Evolutionary conservation across 1,284 basidiomycete genomes (phyloP).

Genomic region (Xerocomus amazonicus): DNA sequence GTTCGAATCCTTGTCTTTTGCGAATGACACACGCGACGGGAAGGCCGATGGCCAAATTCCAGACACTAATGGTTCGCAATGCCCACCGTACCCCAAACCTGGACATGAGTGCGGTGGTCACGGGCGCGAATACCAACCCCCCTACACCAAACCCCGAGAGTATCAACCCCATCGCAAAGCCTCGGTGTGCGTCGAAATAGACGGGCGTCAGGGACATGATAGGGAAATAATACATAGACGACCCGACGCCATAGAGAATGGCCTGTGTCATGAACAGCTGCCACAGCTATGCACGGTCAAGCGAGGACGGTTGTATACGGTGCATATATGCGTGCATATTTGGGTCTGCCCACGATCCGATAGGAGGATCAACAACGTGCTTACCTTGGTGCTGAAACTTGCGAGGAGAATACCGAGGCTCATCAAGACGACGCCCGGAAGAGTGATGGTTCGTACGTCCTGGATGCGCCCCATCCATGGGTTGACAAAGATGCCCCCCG

Average conservation of each 20-base stretch:
- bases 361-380: not conserved
- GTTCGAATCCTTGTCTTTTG: not conserved
- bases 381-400: constrained; percentile 2
- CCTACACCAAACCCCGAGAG: not conserved
- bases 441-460: not conserved
- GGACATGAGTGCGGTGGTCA: not conserved
- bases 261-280: not conserved
- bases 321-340: not conserved
- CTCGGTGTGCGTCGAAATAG: not conserved
- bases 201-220: not conserved
- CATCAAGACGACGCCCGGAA: not conserved
- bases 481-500: constrained; percentile 1
- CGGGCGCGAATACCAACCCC: not conserved
- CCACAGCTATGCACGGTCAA: not conserved
- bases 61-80: not conserved
- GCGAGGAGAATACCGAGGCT: not conserved
- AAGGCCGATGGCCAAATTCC: not conserved
- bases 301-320: not conserved
- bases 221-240: not conserved
- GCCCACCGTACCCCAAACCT: not conserved
- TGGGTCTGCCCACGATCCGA: not conserved
- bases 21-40: not conserved
- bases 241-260: not conserved
- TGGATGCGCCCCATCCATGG: constrained; percentile 1
- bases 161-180: not conserved